Evolutionary conservation across 2,329 filamentous ascomycete genomes (phyloP).

Genomic region (Colletotrichum cereale): DNA sequence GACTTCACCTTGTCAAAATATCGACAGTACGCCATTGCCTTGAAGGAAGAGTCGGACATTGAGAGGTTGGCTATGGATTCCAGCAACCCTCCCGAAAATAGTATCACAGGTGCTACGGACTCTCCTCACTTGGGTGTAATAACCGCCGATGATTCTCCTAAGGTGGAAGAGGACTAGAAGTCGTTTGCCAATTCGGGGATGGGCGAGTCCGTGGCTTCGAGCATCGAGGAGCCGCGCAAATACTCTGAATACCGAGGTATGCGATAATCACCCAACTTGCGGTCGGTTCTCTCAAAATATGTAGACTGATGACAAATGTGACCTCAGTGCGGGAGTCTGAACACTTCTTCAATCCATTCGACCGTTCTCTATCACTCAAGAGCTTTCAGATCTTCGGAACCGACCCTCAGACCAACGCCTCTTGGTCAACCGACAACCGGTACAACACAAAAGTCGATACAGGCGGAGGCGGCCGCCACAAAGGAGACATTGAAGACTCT

Average conservation of each 20-base stretch:
- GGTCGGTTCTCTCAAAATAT: too few species aligned
- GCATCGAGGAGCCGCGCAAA: not conserved
- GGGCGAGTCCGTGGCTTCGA: not conserved
- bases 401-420: not conserved
- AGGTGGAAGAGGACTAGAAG: not conserved
- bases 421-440: not conserved
- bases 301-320: not conserved
- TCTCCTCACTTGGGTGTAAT: not conserved
- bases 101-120: accelerated
- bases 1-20: not conserved
- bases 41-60: too few species aligned
- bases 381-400: too few species aligned
- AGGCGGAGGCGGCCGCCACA: not conserved
- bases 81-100: not conserved
- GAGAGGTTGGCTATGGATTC: too few species aligned
- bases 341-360: not conserved
- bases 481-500: not conserved
- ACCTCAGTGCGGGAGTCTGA: not conserved
- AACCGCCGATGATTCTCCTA: too few species aligned
- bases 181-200: not conserved
- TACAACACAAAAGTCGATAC: not conserved
- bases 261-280: not conserved
- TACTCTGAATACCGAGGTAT: not conserved
- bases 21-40: not conserved
- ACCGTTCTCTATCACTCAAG: not conserved